Conservation (phyloP, 495 filamentous ascomycete species). For the Aspergillus wentii region DNA sequence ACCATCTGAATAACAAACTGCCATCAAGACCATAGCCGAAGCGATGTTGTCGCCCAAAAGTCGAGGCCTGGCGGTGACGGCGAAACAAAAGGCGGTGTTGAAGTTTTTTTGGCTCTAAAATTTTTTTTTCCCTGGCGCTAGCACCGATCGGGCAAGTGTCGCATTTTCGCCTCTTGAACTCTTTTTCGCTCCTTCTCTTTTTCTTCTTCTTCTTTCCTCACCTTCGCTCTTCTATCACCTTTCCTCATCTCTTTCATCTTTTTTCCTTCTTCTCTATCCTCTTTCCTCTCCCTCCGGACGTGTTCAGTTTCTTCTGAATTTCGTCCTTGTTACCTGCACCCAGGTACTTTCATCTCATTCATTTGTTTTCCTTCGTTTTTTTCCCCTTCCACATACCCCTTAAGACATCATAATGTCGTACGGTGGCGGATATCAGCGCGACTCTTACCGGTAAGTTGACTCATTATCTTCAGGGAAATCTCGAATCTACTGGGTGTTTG, state of each 20-base stretch:
- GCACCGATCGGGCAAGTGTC: slow-evolving; percentile 11
- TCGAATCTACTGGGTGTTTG: neutral
- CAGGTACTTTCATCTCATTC: slow-evolving; percentile 4
- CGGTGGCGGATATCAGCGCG: slow-evolving; percentile 59
- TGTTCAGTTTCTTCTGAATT: slow-evolving; percentile 1
- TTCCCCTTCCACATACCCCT: slow-evolving; percentile 15
- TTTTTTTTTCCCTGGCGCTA: slow-evolving; percentile 19
- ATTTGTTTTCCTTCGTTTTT: slow-evolving; percentile 13
- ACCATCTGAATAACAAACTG: no score
- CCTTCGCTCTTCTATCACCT: slow-evolving; percentile 20
- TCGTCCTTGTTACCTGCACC: no score
- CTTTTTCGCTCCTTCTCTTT: slow-evolving; percentile 11
- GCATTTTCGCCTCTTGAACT: slow-evolving; percentile 15
- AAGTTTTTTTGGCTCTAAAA: slow-evolving; percentile 18
- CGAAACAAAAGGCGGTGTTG: neutral
- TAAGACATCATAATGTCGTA: slow-evolving; percentile 59
- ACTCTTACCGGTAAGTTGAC: slow-evolving; percentile 40
- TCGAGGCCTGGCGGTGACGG: neutral
- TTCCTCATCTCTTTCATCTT: slow-evolving; percentile 14
- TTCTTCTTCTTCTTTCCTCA: slow-evolving; percentile 9
- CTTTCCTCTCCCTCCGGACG: slow-evolving; percentile 3
- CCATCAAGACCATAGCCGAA: no score
- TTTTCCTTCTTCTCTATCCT: slow-evolving; percentile 14
- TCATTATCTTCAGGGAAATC: neutral
- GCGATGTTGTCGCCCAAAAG: no score